Percentiles rank a stretch among this genome's conserved stretches.
These are phyloP conservation scores for Cyclocybe aegerita DNA, from an alignment of 768 basidiomycete species.

Conservation along the genomic window DNA sequence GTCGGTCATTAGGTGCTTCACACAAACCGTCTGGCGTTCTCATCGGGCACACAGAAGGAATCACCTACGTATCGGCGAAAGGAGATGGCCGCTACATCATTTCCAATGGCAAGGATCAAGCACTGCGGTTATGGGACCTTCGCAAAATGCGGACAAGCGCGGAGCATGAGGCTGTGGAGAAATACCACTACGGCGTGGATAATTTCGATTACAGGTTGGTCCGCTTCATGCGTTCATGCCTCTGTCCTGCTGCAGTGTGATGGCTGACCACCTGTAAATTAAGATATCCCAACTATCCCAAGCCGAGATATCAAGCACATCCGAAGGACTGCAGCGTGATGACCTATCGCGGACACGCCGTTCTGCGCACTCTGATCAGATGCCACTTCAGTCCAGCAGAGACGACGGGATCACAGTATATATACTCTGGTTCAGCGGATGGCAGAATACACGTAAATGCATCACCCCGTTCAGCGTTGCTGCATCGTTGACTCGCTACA, in stretches of 20 bases:
- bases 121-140: conserved; percentile 89
- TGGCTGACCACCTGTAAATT: not conserved
- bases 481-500: conserved; percentile 1
- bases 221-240: not conserved
- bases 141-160: conserved; percentile 83
- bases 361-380: conserved; percentile 88
- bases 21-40: conserved; percentile 88
- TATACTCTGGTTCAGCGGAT: conserved; percentile 92
- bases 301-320: conserved; percentile 61
- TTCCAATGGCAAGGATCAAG: conserved; percentile 96
- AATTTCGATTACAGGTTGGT: conserved; percentile 84
- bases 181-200: conserved; percentile 51
- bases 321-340: conserved; percentile 92
- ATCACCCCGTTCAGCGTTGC: not conserved
- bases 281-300: conserved; percentile 68
- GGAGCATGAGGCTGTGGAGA: conserved; percentile 59
- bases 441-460: conserved; percentile 73
- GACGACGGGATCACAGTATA: conserved; percentile 89
- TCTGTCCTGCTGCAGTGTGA: not conserved
- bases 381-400: conserved; percentile 95
- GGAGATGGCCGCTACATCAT: conserved; percentile 96
- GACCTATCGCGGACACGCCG: conserved; percentile 91
- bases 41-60: conserved; percentile 94
- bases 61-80: conserved; percentile 93
- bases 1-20: conserved; percentile 51